These are phyloP conservation scores for Cylindrotheca closterium DNA, from an alignment of 108 stramenopile species.

Conservation along the genomic window DNA sequence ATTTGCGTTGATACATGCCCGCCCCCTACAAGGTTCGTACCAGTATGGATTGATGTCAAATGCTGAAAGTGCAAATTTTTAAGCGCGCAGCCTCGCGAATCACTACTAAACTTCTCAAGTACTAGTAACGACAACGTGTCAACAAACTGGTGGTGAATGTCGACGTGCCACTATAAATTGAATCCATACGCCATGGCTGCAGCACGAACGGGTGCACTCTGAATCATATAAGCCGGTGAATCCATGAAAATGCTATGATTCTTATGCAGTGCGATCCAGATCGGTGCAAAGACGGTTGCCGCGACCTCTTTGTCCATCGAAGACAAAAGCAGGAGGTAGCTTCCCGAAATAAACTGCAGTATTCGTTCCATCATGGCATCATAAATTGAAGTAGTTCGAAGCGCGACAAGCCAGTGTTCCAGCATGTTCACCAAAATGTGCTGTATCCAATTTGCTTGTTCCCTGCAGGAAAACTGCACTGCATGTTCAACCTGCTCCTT, in stretches of 20 bases:
- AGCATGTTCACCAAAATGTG: slow-evolving; percentile 47
- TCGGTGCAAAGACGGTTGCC: slow-evolving; percentile 10
- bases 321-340: slow-evolving; percentile 51
- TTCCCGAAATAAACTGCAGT: slow-evolving; percentile 32
- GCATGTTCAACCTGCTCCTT: slow-evolving; percentile 22
- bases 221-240: slow-evolving; percentile 45
- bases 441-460: slow-evolving; percentile 42
- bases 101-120: too few species aligned
- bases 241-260: slow-evolving; percentile 44
- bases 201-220: slow-evolving; percentile 58
- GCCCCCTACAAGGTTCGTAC: too few species aligned
- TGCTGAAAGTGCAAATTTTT: too few species aligned
- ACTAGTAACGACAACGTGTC: too few species aligned
- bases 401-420: slow-evolving; percentile 49
- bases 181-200: slow-evolving; percentile 43
- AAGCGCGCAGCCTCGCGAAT: too few species aligned
- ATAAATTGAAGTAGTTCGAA: slow-evolving; percentile 18
- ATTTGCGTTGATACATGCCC: too few species aligned
- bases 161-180: too few species aligned
- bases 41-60: too few species aligned
- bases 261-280: slow-evolving; percentile 34
- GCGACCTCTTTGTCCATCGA: slow-evolving; percentile 29
- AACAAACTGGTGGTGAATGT: too few species aligned
- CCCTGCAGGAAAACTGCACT: slow-evolving; percentile 32
- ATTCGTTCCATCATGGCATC: slow-evolving; percentile 26